Percentiles rank a stretch among this genome's conserved stretches.
Evolutionary conservation across 805 yeast species (phyloP).

Genomic region (Candida sanyiensis): DNA sequence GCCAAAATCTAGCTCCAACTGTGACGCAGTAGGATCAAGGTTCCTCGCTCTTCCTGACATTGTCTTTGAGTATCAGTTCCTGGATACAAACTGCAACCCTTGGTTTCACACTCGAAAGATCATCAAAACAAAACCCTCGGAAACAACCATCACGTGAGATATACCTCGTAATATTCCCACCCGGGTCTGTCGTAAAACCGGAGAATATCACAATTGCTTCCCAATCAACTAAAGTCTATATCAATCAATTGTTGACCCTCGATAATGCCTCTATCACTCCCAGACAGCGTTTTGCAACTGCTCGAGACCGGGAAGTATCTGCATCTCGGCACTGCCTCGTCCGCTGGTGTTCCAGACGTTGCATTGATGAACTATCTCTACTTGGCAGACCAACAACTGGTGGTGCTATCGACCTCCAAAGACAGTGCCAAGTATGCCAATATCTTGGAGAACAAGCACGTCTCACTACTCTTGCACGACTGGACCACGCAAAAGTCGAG

Average conservation of each 20-base stretch:
- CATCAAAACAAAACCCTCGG: not conserved
- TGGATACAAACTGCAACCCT: no score
- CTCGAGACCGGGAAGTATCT: conserved; percentile 61
- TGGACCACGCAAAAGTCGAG: conserved; percentile 67
- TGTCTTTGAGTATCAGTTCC: not conserved
- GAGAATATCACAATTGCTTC: no score
- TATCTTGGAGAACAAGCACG: conserved; percentile 63
- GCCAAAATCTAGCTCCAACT: conserved; percentile 1
- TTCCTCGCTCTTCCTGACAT: not conserved
- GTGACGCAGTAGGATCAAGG: conserved; percentile 1
- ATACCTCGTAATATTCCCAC: no score
- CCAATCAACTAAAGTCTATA: no score
- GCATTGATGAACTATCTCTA: conserved; percentile 88
- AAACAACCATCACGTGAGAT: no score
- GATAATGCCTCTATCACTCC: conserved; percentile 20
- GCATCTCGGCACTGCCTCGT: conserved; percentile 75
- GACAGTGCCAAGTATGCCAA: conserved; percentile 72
- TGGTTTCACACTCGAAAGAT: no score
- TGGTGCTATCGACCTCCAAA: conserved; percentile 68
- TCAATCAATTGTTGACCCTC: not conserved
- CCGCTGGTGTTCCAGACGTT: conserved; percentile 68
- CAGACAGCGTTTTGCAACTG: conserved; percentile 36
- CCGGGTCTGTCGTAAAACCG: no score
- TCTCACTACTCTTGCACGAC: conserved; percentile 82
- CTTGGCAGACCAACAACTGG: conserved; percentile 38